Evolutionary conservation across 1,284 basidiomycete species (phyloP), one percentile per base, ranked within the genome.

Genomic region (Ganoderma lingzhi): DNA sequence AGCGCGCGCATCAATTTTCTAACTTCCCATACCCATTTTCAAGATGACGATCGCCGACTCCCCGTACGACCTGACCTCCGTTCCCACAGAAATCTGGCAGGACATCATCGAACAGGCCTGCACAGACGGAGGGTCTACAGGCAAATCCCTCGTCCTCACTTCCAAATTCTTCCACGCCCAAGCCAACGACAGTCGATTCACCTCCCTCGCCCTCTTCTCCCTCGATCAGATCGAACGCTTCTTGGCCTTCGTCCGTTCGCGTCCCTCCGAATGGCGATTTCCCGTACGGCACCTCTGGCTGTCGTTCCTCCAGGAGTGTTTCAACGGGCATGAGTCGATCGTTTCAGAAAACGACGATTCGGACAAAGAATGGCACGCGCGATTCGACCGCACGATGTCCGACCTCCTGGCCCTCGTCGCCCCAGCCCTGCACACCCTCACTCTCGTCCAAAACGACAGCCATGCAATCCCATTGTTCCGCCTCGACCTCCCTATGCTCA

Each of bases 31-130:
- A 23, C 48, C 48, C 48, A 28, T 23, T 28, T 28, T 51, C 48
- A 51, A 51, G 8, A 51, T 51, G 48, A 14, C 2, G 3, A 28
- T 1, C 23, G 23, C 28, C 23, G 0, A 2, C 23, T 28, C 48
- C 23, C 48, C 48, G 23, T 51, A 28, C 23, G 48, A 51, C 48
- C 48, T 51, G 1, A 67, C 65, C 44, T 12, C n/a, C n/a, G 6
- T 69, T 19, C 68, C 68, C 15, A 63, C 64, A 6, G 68, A 70
- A 37, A n/a, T 70, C 28, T 70, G 68, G 68, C 62, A 44, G 19
- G 14, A 30, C 14, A 64, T 70, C 62, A 15, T 70, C 55, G 23
- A 15, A 2, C 17, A 5, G 6, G 68, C 65, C 8, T 70, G 68
- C 56, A 64, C 56, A 23, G 68, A 70, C 30, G 66, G 66, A 37